A percentile compares a stretch with the other conserved stretches of the same genome.
These are phyloP conservation scores for Sicyos edulis DNA, from an alignment of 306 rosid species.

Conservation along the genomic window DNA sequence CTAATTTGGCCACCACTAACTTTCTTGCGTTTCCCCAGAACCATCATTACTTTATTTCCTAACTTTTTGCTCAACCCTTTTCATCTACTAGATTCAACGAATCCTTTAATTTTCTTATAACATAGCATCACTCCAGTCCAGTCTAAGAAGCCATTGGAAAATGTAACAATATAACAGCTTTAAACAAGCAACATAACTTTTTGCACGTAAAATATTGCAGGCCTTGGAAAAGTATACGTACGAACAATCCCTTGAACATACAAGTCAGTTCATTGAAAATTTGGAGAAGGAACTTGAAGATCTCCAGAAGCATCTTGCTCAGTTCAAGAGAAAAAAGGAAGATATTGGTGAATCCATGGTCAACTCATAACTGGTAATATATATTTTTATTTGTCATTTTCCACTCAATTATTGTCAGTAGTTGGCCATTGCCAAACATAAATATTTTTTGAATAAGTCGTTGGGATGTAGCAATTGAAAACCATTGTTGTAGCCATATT, in stretches of 20 bases:
- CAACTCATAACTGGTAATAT: conserved; percentile 3
- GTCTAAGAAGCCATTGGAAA: neutral
- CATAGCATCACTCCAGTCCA: too few species aligned
- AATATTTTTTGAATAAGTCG: neutral
- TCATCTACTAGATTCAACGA: neutral
- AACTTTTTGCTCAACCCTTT: neutral
- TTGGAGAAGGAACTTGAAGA: conserved; percentile 79
- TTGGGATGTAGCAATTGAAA: neutral
- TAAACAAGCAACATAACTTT: neutral
- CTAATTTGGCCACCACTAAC: neutral
- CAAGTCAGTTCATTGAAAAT: conserved; percentile 79
- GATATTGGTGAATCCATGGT: conserved; percentile 19
- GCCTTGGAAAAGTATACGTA: conserved; percentile 68
- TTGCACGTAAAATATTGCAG: conserved; percentile 34
- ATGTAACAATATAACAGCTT: neutral
- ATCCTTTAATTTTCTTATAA: neutral
- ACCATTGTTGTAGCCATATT: neutral
- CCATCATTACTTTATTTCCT: neutral
- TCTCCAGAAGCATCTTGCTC: conserved; percentile 49
- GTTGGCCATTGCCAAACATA: neutral
- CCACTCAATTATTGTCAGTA: neutral
- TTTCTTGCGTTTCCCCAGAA: neutral
- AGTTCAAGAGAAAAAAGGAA: conserved; percentile 43
- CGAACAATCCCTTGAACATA: conserved; percentile 74
- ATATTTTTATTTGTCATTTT: neutral